Evolutionary conservation across 495 filamentous ascomycete species (phyloP), one percentile per base, ranked within the genome.

Genomic region (Aspergillus incahuasiensis): DNA sequence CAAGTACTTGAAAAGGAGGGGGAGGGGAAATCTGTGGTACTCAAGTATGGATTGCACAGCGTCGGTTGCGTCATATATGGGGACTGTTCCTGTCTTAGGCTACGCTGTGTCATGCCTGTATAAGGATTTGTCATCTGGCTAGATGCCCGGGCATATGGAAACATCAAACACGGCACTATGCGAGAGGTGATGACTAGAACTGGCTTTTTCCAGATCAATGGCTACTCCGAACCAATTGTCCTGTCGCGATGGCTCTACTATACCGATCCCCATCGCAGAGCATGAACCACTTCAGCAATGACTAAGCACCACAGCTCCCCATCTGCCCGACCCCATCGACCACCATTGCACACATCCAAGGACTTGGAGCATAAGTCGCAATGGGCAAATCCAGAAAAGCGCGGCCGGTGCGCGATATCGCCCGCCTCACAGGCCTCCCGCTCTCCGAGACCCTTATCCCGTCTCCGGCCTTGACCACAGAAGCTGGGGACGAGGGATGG

Each of bases 401-500:
- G 21, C 49, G n/a, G n/a, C n/a, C n/a, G n/a, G n/a, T 53, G 19
- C 28, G 68, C 44, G 64, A 73, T 43, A 43, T 54, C 11, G 45
- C 55, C 35, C 57, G 61, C 48, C 66, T 73, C 44, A 65, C 68
- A 0, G 68, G 68, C 4, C 65, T 63, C 25, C 66, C 68, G 8
- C 64, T 73, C 15, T 47, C 54, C n/a, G 62, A 71, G 21, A 73
- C 68, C 0, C 44, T 67, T 19, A 46, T 61, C 40, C 56, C 63
- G 12, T 69, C 63, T 11, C 22, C 24, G 1, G 16, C 56, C 39
- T 49, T 69, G 9, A 11, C 56, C n/a, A 16, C 43, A 21, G 8
- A 48, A 20, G 55, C n/a, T n/a, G n/a, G n/a, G n/a, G n/a, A n/a
- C n/a, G n/a, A 67, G 52, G 42, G 48, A 59, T 74, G 71, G 71